A percentile compares a stretch with the other conserved stretches of the same genome.
Evolutionary conservation across 768 basidiomycete species (phyloP).

Genomic region (Tephrocybe rancida): DNA sequence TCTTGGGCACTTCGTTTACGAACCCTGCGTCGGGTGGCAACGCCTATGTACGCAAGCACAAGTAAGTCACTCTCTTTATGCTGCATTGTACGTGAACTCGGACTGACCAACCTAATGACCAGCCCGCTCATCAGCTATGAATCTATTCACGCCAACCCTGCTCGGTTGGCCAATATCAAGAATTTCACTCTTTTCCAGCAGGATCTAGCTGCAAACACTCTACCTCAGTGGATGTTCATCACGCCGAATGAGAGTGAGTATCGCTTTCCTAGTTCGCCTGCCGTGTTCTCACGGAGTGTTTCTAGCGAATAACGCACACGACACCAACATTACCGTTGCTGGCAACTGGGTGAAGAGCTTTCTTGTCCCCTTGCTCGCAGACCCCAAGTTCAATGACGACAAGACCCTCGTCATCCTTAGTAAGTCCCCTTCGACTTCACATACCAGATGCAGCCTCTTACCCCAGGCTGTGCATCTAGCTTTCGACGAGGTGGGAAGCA

Average conservation of each 20-base stretch:
- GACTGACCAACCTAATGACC: no score
- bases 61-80: constrained; percentile 19
- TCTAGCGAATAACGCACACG: constrained; percentile 55
- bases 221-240: constrained; percentile 64
- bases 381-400: constrained; percentile 54
- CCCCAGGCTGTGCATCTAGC: constrained; percentile 18
- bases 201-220: constrained; percentile 49
- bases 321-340: constrained; percentile 56
- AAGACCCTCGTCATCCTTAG: constrained; percentile 59
- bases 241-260: constrained; percentile 54
- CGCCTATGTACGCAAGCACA: constrained; percentile 32
- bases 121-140: constrained; percentile 51
- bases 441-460: neutral
- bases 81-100: neutral
- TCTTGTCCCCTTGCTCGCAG: constrained; percentile 50
- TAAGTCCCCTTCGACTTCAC: neutral
- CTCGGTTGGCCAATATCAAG: constrained; percentile 45
- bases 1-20: constrained; percentile 35
- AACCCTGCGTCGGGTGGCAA: constrained; percentile 21
- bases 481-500: constrained; percentile 56
- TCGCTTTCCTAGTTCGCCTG: neutral
- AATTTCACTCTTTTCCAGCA: constrained; percentile 66
- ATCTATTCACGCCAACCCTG: constrained; percentile 43
- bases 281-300: neutral
- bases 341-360: constrained; percentile 49